Conservation (phyloP, 352 stramenopile species). For the Blastocystis sp. region DNA sequence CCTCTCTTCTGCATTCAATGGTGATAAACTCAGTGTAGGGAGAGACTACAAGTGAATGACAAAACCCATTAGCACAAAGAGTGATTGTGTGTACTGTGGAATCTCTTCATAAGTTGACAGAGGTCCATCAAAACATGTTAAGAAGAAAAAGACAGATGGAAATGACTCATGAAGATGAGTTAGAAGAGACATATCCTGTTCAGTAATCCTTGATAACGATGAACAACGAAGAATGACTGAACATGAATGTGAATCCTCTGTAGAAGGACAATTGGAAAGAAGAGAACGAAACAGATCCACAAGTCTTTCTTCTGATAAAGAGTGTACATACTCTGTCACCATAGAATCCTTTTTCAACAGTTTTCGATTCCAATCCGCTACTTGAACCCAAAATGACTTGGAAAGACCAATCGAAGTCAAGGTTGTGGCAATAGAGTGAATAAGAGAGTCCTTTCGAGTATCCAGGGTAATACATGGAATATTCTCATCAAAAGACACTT, state of each 20-base stretch:
- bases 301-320: background rate
- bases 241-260: background rate
- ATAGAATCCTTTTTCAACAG: background rate
- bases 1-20: background rate
- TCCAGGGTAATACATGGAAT: conserved; percentile 17
- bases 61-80: background rate
- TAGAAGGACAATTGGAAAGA: background rate
- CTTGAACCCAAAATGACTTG: background rate
- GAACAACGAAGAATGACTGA: background rate
- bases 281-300: background rate
- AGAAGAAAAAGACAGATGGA: background rate
- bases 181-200: background rate
- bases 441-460: background rate
- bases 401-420: background rate
- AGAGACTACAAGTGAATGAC: background rate
- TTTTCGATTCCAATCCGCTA: background rate
- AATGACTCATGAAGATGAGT: background rate
- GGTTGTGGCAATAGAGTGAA: background rate
- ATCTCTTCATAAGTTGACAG: conserved; percentile 20
- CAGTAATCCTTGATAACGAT: background rate
- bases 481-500: background rate
- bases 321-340: background rate
- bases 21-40: background rate
- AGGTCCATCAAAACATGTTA: background rate
- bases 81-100: background rate